A percentile compares a stretch with the other conserved stretches of the same genome.
Evolutionary conservation across 805 yeast species (phyloP).

Genomic region (Scheffersomyces amazonensis): DNA sequence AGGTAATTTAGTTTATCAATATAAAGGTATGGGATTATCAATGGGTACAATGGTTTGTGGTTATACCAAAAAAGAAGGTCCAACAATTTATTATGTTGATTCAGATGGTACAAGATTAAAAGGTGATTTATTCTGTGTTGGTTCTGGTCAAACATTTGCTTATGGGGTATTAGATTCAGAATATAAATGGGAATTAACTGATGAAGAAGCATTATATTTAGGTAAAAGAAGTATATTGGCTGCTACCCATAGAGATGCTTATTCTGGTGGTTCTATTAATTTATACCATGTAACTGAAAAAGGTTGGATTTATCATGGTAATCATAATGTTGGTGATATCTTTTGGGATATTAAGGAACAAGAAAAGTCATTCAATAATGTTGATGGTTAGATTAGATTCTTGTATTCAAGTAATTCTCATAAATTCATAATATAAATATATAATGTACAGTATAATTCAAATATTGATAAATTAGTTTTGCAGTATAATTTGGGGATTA

Average conservation of each 20-base stretch:
- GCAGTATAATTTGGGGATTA: not conserved
- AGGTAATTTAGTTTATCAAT: conserved; percentile 83
- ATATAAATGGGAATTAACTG: conserved; percentile 85
- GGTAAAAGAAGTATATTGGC: conserved; percentile 96
- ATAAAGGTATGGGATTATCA: conserved; percentile 97
- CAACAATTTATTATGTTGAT: conserved; percentile 93
- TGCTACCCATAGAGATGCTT: conserved; percentile 98
- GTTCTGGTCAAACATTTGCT: conserved; percentile 99
- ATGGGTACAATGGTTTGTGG: conserved; percentile 99
- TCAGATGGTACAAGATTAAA: conserved; percentile 94
- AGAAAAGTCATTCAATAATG: conserved; percentile 88
- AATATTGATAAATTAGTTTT: too few species aligned
- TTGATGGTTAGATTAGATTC: conserved; percentile 42
- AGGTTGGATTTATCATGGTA: conserved; percentile 97
- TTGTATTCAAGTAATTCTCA: not conserved
- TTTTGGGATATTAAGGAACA: conserved; percentile 89
- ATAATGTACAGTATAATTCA: not conserved
- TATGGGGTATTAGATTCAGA: conserved; percentile 96
- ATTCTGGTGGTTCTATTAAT: conserved; percentile 94
- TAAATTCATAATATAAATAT: not conserved
- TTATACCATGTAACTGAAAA: conserved; percentile 87
- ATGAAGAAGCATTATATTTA: conserved; percentile 89
- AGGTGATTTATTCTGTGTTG: conserved; percentile 95
- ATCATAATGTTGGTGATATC: conserved; percentile 83
- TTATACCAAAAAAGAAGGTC: conserved; percentile 91